phyloP scores from a whole-genome alignment of 805 yeast species.

The Ogataea trehaloabstinens region DNA sequence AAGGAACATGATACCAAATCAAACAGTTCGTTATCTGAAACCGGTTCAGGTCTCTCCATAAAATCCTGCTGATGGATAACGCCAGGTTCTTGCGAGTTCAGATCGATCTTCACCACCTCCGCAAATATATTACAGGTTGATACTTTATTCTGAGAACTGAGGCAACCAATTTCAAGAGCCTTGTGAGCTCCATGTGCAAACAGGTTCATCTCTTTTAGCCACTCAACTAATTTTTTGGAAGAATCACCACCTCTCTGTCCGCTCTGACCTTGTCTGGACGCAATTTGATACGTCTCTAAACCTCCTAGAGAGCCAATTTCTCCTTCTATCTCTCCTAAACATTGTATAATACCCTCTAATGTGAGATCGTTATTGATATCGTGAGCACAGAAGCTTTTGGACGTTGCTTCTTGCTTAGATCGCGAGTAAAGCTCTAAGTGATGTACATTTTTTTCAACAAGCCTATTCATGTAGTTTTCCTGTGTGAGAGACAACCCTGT shows the following conservation, averaged over 20 bases:
- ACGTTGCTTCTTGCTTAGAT: slow-evolving; percentile 8
- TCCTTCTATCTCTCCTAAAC: slow-evolving; percentile 54
- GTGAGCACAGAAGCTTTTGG: slow-evolving; percentile 2
- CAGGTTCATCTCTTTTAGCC: slow-evolving; percentile 47
- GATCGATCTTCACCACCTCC: slow-evolving; percentile 63
- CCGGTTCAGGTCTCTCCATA: slow-evolving; percentile 70
- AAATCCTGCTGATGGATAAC: slow-evolving; percentile 74
- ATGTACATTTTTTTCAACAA: not conserved
- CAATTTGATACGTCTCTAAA: slow-evolving; percentile 72
- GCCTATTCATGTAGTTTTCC: slow-evolving; percentile 10
- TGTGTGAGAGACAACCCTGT: slow-evolving; percentile 8
- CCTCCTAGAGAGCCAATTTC: slow-evolving; percentile 74
- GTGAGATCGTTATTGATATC: too few relatives aligned
- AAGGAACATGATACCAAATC: slow-evolving; percentile 77
- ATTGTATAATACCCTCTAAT: slow-evolving; percentile 16
- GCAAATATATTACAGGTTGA: slow-evolving; percentile 56
- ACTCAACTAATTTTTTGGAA: slow-evolving; percentile 72
- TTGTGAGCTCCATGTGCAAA: slow-evolving; percentile 13
- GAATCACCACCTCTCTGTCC: slow-evolving; percentile 86
- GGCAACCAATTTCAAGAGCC: slow-evolving; percentile 83
- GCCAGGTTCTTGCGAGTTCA: slow-evolving; percentile 72
- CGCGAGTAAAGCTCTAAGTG: slow-evolving; percentile 8
- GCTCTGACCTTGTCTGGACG: slow-evolving; percentile 84
- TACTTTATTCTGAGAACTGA: slow-evolving; percentile 66
- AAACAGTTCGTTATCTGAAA: slow-evolving; percentile 43